Conservation (phyloP, 2,329 filamentous ascomycete species). For the Colletotrichum gigasporum region DNA sequence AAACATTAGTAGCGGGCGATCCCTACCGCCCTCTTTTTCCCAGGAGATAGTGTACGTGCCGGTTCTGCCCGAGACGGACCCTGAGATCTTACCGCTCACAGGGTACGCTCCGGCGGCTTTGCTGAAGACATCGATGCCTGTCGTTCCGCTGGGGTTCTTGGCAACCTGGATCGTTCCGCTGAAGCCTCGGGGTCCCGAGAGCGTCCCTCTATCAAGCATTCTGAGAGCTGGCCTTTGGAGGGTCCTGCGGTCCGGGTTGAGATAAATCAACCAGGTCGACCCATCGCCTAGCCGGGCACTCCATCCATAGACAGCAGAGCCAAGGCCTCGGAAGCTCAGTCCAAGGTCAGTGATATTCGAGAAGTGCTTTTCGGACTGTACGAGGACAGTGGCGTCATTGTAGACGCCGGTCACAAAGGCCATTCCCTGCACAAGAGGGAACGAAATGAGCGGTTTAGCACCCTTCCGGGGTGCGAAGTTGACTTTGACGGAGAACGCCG, state of each 20-base stretch:
- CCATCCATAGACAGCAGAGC: conserved; percentile 65
- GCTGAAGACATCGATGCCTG: conserved; percentile 70
- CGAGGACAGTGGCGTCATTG: conserved; percentile 67
- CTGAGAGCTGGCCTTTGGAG: conserved; percentile 55
- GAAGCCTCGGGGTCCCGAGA: conserved; percentile 51
- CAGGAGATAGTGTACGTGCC: conserved; percentile 76
- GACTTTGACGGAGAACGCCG: conserved; percentile 65
- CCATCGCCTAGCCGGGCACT: conserved; percentile 37
- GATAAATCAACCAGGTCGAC: conserved; percentile 41
- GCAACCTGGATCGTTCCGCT: conserved; percentile 81
- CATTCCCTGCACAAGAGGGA: conserved; percentile 83
- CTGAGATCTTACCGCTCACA: conserved; percentile 66
- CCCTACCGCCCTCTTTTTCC: conserved; percentile 67
- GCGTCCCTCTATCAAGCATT: not conserved
- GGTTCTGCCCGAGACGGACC: conserved; percentile 58
- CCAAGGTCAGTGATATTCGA: conserved; percentile 59
- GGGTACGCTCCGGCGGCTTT: conserved; percentile 75
- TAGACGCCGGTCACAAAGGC: conserved; percentile 80
- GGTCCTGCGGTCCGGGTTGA: conserved; percentile 57
- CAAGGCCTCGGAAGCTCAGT: conserved; percentile 1
- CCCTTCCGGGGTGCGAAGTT: conserved; percentile 61
- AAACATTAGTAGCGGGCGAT: conserved; percentile 74
- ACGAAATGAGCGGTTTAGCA: conserved; percentile 64
- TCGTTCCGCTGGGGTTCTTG: conserved; percentile 68
- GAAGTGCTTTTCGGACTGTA: conserved; percentile 76